Percentiles rank a stretch among this genome's conserved stretches.
Conservation (phyloP, 2,329 filamentous ascomycete species). For the Microthyrium microscopicum region DNA sequence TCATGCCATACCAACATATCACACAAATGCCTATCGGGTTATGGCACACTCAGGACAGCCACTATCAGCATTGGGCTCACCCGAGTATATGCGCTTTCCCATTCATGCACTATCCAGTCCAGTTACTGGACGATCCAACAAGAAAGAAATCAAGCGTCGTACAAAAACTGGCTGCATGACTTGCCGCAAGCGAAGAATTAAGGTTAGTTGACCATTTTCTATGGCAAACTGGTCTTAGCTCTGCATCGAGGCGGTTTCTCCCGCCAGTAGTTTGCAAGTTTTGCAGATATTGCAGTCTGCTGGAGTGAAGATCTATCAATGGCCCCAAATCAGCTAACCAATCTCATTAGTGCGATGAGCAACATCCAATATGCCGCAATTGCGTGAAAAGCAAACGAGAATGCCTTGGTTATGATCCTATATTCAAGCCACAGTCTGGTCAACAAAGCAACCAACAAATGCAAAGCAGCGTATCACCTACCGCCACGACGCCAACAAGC, state of each 20-base stretch:
- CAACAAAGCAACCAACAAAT: constrained; percentile 58
- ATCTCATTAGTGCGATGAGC: constrained; percentile 99
- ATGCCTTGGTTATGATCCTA: constrained; percentile 72
- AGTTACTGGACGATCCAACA: no score
- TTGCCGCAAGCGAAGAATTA: constrained; percentile 47
- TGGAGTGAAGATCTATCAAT: not conserved
- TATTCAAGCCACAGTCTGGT: constrained; percentile 59
- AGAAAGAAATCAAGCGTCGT: constrained; percentile 59
- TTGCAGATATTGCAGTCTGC: not conserved
- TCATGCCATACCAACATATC: no score
- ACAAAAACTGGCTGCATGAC: constrained; percentile 56
- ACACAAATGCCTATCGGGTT: no score
- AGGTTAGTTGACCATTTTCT: no score
- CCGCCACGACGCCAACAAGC: constrained; percentile 9
- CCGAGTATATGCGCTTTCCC: no score
- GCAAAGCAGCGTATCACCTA: constrained; percentile 30
- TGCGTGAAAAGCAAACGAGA: constrained; percentile 81
- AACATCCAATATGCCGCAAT: constrained; percentile 79
- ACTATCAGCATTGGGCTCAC: no score
- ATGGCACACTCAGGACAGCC: no score
- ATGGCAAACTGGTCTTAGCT: no score
- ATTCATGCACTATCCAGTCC: no score
- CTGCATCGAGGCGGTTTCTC: no score
- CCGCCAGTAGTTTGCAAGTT: not conserved
- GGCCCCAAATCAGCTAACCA: not conserved